Percentiles rank a stretch among this genome's conserved stretches.
Conservation (phyloP, 768 basidiomycete species). For the Tricholoma sp. region DNA sequence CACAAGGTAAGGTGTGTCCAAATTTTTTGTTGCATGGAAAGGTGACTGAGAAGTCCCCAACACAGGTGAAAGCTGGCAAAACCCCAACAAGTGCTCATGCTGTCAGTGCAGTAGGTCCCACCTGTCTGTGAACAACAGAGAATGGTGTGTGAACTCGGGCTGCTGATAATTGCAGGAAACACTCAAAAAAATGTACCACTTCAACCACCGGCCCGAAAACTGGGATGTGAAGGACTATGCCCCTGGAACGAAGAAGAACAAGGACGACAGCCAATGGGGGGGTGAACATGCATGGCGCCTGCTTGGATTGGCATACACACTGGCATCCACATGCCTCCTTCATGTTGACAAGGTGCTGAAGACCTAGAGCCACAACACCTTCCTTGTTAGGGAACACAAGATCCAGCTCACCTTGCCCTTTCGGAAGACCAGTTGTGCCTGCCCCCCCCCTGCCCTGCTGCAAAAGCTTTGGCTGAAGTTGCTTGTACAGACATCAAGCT, state of each 20-base stretch:
- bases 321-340: background rate
- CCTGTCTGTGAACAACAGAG: background rate
- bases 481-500: too few species aligned
- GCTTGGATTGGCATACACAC: background rate
- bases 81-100: background rate
- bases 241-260: background rate
- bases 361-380: background rate
- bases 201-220: background rate
- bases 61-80: background rate
- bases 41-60: background rate
- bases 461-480: background rate
- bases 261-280: background rate
- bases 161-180: background rate
- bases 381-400: background rate
- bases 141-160: background rate
- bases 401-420: background rate
- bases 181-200: background rate
- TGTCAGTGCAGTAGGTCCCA: background rate
- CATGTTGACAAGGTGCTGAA: background rate
- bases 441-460: background rate
- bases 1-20: too few species aligned
- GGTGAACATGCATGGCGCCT: background rate
- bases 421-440: background rate
- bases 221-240: background rate
- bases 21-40: background rate